Percentiles rank a stretch among this genome's conserved stretches.
Conservation (phyloP, 345 rosid genomes). For the Moringa oleifera region DNA sequence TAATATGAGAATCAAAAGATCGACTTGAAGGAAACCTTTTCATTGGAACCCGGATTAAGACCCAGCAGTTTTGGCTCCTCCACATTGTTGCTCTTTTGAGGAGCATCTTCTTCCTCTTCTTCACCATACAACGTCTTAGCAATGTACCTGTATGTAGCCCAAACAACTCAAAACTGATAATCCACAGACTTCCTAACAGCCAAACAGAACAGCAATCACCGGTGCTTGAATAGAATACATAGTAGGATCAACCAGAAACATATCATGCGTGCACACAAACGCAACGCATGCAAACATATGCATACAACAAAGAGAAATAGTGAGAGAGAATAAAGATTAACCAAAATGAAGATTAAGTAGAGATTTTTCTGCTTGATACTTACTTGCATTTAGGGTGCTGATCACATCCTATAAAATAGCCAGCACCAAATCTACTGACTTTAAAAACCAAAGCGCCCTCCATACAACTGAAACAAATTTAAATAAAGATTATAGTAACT, state of each 20-base stretch:
- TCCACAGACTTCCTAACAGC: not conserved
- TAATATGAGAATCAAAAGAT: slow-evolving; percentile 13
- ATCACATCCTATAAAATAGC: slow-evolving; percentile 92
- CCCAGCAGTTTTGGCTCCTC: slow-evolving; percentile 91
- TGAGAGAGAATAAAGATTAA: not conserved
- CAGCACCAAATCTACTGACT: slow-evolving; percentile 78
- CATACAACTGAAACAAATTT: slow-evolving; percentile 57
- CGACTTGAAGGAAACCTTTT: slow-evolving; percentile 56
- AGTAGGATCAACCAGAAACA: not conserved
- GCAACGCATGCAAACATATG: not conserved
- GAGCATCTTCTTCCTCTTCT: slow-evolving; percentile 58
- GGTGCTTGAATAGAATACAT: too few species aligned
- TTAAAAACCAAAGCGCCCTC: slow-evolving; percentile 84
- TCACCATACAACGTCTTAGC: slow-evolving; percentile 85
- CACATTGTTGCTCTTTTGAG: slow-evolving; percentile 32
- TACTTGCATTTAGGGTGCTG: slow-evolving; percentile 94
- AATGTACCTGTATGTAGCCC: slow-evolving; percentile 53
- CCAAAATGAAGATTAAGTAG: not conserved
- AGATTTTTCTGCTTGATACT: slow-evolving; percentile 30
- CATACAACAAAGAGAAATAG: not conserved
- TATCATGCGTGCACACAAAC: not conserved
- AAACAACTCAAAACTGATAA: slow-evolving; percentile 11
- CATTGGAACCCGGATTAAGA: slow-evolving; percentile 66
- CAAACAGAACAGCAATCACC: not conserved
- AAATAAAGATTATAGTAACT: too few species aligned